Evolutionary conservation across 495 filamentous ascomycete species (phyloP).

Genomic region (Aspergillus sclerotioniger): DNA sequence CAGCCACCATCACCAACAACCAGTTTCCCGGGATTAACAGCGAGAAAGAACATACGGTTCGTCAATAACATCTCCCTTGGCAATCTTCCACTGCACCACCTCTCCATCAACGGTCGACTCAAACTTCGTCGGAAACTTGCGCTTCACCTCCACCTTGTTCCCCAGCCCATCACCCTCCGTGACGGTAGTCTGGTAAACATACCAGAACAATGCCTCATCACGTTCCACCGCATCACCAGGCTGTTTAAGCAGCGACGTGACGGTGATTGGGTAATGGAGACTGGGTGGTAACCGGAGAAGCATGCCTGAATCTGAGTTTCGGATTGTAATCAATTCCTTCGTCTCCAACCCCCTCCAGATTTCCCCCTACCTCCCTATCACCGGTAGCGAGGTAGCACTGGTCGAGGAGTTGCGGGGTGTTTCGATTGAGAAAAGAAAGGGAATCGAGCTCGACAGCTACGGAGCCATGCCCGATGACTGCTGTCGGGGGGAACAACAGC

Average conservation of each 20-base stretch:
- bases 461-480: constrained; percentile 33
- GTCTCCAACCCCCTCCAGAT: constrained; percentile 15
- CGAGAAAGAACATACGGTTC: constrained; percentile 30
- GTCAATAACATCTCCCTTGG: constrained; percentile 66
- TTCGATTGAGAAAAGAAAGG: constrained; percentile 24
- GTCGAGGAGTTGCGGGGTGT: background rate
- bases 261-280: constrained; percentile 92
- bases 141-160: constrained; percentile 63
- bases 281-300: constrained; percentile 51
- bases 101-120: constrained; percentile 79
- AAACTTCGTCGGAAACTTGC: constrained; percentile 71
- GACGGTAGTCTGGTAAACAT: constrained; percentile 74
- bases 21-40: background rate
- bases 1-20: constrained; percentile 7
- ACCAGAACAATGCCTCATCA: constrained; percentile 75
- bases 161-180: constrained; percentile 71
- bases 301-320: constrained; percentile 34
- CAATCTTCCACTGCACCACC: constrained; percentile 71
- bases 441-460: constrained; percentile 24
- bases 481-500: background rate
- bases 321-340: constrained; percentile 8
- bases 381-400: background rate
- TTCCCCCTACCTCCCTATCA: background rate
- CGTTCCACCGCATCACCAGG: constrained; percentile 71
- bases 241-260: constrained; percentile 78